Evolutionary conservation across 805 yeast genomes (phyloP).

Genomic region (Barnettozyma botsteinii): DNA sequence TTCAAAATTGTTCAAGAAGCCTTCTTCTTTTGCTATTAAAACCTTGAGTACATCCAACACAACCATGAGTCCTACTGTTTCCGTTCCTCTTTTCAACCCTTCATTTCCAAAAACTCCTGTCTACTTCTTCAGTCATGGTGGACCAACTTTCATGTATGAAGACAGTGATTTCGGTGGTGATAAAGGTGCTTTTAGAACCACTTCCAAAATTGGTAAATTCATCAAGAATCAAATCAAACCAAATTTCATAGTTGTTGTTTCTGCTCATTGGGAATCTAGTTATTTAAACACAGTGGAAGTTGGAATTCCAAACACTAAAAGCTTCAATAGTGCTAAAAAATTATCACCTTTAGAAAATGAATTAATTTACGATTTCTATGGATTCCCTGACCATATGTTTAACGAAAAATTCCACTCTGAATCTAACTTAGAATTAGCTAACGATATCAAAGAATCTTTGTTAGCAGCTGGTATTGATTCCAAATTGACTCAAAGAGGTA

Average conservation of each 20-base stretch:
- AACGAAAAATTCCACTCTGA: conserved; percentile 52
- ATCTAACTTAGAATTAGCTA: conserved; percentile 38
- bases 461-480: conserved; percentile 38
- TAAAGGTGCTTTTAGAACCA: conserved; percentile 51
- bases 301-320: conserved; percentile 33
- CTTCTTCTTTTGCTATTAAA: conserved; percentile 1
- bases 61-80: background rate
- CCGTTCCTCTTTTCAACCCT: conserved; percentile 12
- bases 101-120: conserved; percentile 40
- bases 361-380: conserved; percentile 69
- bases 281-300: conserved; percentile 41
- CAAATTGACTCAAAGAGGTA: conserved; percentile 48
- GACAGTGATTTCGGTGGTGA: conserved; percentile 45
- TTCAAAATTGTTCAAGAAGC: conserved; percentile 8
- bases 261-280: conserved; percentile 73
- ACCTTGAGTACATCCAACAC: background rate
- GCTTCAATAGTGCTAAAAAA: background rate
- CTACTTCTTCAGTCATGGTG: conserved; percentile 76
- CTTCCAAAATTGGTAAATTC: conserved; percentile 44
- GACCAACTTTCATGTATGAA: conserved; percentile 68
- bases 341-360: conserved; percentile 37
- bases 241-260: conserved; percentile 56
- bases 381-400: conserved; percentile 64
- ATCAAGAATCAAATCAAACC: conserved; percentile 52
- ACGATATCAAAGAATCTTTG: conserved; percentile 38